Evolutionary conservation across 2,329 filamentous ascomycete genomes (phyloP), one percentile per base, ranked within the genome.

Genomic region (Kalaharituber pfeilii): DNA sequence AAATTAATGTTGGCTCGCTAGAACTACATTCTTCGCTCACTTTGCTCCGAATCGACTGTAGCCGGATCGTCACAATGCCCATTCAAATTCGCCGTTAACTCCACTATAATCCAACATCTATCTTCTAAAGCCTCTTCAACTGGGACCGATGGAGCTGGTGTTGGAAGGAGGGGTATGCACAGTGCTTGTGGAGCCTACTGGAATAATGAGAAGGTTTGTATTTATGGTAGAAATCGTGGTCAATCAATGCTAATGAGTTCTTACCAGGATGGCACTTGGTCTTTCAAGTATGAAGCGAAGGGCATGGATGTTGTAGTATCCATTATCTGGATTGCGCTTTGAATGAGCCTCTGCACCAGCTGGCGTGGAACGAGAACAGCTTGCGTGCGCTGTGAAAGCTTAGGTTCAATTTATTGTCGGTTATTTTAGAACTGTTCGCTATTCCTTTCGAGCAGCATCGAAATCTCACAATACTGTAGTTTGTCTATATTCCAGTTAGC

Each of bases 51-150:
- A 67, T 80, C 82, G 51, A 79, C 77, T 18, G 75, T 78, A 18
- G 67, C 74, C 49, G 70, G 74, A 58, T 51, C 61, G n/a, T 53
- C 57, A 7, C 11, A 13, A 22, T 72, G 77, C 25, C 82, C 84
- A 4, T 94, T 81, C 78, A 96, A 96, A 71, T 96, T 89, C 72
- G 86, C 87, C 63, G 87, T 94, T 72, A 96, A 94, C 76, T 93
- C 86, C 74, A 96, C 89, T 62, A 95, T 96, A 67, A 93, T 96
- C 63, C 89, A 98, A 73, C 89, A 96, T 72, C 75, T 89, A 78
- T 82, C 20, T 78, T 82, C 53, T 47, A 72, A 74, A 58, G 69
- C 75, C 62, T 72, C 76, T n/a, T 71, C 72, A 61, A 71, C 77
- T 60, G 75, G 75, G 58, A 81, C 78, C 26, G 75, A 79, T 57